Conservation (phyloP, 2,329 filamentous ascomycete species). For the Capronia epimyces region DNA sequence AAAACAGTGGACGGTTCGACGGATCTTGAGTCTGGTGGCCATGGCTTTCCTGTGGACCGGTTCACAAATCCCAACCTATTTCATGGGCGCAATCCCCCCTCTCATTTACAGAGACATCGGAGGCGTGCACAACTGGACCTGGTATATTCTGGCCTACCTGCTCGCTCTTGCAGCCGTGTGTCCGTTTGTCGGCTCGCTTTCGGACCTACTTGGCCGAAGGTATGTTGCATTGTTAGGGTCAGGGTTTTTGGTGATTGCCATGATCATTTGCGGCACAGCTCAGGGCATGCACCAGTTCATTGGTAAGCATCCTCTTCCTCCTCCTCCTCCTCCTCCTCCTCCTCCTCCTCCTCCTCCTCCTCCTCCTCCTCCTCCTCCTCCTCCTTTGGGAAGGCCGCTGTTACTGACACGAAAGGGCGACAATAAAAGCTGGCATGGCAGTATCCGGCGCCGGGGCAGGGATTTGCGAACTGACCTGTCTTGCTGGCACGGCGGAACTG, state of each 20-base stretch:
- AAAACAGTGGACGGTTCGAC: conserved; percentile 30
- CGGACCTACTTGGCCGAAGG: conserved; percentile 58
- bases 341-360: conserved; percentile 8
- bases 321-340: not conserved
- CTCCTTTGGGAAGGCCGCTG: too few relatives aligned
- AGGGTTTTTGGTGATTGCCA: conserved; percentile 52
- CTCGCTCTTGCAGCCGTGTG: conserved; percentile 53
- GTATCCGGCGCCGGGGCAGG: conserved; percentile 62
- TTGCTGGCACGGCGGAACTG: conserved; percentile 63
- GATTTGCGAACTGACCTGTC: conserved; percentile 62
- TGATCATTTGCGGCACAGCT: conserved; percentile 55
- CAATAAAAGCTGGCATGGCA: conserved; percentile 48
- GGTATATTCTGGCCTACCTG: conserved; percentile 53
- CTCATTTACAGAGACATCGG: conserved; percentile 58
- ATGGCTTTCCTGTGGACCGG: conserved; percentile 59
- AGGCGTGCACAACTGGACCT: conserved; percentile 55
- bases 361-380: too few relatives aligned
- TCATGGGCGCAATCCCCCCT: conserved; percentile 48
- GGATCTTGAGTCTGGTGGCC: conserved; percentile 48
- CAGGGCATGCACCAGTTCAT: conserved; percentile 58
- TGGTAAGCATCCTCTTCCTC: conserved; percentile 38
- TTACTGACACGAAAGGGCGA: too few relatives aligned
- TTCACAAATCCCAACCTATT: conserved; percentile 54
- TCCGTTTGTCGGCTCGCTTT: conserved; percentile 61
- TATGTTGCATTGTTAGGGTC: conserved; percentile 55